Conservation (phyloP, 2,329 filamentous ascomycete genomes). For the Diaporthe citri region DNA sequence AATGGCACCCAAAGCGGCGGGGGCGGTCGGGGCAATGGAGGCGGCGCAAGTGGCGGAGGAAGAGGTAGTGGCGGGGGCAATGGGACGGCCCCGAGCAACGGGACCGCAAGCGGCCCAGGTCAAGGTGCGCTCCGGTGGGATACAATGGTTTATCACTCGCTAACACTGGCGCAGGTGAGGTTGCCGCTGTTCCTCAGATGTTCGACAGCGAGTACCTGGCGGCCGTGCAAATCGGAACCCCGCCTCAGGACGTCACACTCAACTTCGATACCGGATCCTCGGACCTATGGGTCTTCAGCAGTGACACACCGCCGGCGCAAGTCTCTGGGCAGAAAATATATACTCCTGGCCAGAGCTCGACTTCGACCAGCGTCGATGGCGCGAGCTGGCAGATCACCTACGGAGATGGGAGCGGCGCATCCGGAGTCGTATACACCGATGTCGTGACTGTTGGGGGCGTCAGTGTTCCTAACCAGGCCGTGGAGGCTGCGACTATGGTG, state of each 20-base stretch:
- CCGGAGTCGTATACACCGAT: constrained; percentile 73
- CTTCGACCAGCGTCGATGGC: constrained; percentile 52
- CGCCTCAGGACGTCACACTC: constrained; percentile 67
- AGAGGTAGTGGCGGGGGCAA: constrained; percentile 19
- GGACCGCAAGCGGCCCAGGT: constrained; percentile 29
- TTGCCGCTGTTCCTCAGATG: constrained; percentile 57
- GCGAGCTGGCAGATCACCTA: constrained; percentile 71
- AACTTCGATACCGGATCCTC: constrained; percentile 78
- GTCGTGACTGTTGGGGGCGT: constrained; percentile 71
- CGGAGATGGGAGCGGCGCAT: constrained; percentile 72
- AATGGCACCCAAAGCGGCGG: neutral
- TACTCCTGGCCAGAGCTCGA: constrained; percentile 57
- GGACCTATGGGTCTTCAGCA: constrained; percentile 78
- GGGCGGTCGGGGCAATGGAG: neutral
- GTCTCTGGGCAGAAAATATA: constrained; percentile 68
- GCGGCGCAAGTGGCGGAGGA: neutral
- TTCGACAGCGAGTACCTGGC: constrained; percentile 65
- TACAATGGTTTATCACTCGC: neutral
- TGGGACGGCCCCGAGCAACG: constrained; percentile 26
- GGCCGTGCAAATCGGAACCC: constrained; percentile 70
- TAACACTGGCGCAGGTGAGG: constrained; percentile 50
- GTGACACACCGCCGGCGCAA: constrained; percentile 60
- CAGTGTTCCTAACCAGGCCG: constrained; percentile 70
- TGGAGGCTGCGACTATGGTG: constrained; percentile 72
- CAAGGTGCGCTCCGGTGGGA: constrained; percentile 36